These are phyloP conservation scores for Coemansia sp. DNA, from an alignment of 192 early-diverging fungal species.

Conservation along the genomic window DNA sequence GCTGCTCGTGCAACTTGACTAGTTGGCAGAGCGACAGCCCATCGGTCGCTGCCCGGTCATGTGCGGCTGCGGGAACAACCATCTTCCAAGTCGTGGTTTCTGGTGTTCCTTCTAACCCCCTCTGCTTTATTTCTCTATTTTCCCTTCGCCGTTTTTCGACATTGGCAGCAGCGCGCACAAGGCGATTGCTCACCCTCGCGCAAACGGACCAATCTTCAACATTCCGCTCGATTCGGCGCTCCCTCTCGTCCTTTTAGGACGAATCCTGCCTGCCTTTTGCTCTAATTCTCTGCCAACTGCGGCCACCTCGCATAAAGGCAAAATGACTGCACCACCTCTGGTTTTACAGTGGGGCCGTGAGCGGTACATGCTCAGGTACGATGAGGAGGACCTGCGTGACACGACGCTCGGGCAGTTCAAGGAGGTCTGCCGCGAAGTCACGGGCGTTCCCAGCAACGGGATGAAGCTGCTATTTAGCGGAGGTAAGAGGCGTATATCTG, in stretches of 20 bases:
- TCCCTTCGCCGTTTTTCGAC: neutral
- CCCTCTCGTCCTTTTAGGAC: constrained; percentile 41
- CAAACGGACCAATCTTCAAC: constrained; percentile 9
- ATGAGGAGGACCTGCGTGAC: constrained; percentile 44
- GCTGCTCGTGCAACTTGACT: neutral
- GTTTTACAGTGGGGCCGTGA: constrained; percentile 52
- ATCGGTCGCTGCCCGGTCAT: too few species aligned
- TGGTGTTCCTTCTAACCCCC: neutral
- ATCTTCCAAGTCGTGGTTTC: neutral
- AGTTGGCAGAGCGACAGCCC: too few species aligned
- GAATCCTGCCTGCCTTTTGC: constrained; percentile 15
- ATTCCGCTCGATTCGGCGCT: constrained; percentile 32
- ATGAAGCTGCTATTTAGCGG: constrained; percentile 73
- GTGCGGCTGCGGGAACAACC: neutral
- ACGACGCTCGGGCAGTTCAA: constrained; percentile 73
- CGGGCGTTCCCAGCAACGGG: constrained; percentile 71
- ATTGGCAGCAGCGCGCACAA: neutral
- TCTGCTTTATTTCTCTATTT: neutral
- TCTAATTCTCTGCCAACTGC: constrained; percentile 4
- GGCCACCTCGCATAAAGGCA: constrained; percentile 6
- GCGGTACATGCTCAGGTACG: constrained; percentile 50
- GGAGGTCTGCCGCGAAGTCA: constrained; percentile 66
- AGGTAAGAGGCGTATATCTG: constrained; percentile 53
- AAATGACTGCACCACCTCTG: constrained; percentile 50
- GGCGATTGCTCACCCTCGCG: neutral